phyloP scores from a whole-genome alignment of 805 yeast species.

The Cyberlindnera saturnus region DNA sequence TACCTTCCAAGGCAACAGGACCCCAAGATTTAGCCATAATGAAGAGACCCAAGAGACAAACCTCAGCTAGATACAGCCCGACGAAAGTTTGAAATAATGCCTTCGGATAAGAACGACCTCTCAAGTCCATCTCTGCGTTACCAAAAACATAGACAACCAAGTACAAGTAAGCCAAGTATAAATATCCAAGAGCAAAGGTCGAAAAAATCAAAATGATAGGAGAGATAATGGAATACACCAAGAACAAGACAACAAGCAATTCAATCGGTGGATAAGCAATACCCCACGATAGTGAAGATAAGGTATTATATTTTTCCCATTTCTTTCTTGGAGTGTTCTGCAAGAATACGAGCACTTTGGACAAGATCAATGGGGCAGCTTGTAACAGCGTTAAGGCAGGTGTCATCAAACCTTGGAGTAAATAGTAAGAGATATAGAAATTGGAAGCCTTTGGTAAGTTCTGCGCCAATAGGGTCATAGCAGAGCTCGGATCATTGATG shows the following conservation, averaged over 20 bases:
- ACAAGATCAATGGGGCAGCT: constrained; percentile 63
- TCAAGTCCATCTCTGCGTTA: constrained; percentile 45
- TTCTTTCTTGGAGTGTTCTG: constrained; percentile 89
- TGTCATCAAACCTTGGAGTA: constrained; percentile 74
- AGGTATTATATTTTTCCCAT: constrained; percentile 68
- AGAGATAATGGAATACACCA: constrained; percentile 74
- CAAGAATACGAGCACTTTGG: constrained; percentile 65
- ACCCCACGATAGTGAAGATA: constrained; percentile 75
- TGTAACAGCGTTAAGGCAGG: constrained; percentile 77
- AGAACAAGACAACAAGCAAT: constrained; percentile 62
- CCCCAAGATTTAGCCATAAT: constrained; percentile 79
- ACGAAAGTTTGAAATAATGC: constrained; percentile 69
- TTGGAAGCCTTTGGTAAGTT: constrained; percentile 88
- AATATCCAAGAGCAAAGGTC: constrained; percentile 47
- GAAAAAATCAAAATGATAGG: constrained; percentile 68
- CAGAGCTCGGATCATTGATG: constrained; percentile 56
- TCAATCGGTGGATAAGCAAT: constrained; percentile 74
- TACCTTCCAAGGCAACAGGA: constrained; percentile 62
- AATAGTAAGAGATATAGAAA: constrained; percentile 78
- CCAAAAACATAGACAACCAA: constrained; percentile 56
- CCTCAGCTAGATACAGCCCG: constrained; percentile 65
- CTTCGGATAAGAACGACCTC: constrained; percentile 70
- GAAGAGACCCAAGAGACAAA: constrained; percentile 64
- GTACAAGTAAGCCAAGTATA: constrained; percentile 60
- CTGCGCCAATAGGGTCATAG: constrained; percentile 67